Conservation (phyloP, 2,329 filamentous ascomycete species). For the Delphinella strobiligena region DNA sequence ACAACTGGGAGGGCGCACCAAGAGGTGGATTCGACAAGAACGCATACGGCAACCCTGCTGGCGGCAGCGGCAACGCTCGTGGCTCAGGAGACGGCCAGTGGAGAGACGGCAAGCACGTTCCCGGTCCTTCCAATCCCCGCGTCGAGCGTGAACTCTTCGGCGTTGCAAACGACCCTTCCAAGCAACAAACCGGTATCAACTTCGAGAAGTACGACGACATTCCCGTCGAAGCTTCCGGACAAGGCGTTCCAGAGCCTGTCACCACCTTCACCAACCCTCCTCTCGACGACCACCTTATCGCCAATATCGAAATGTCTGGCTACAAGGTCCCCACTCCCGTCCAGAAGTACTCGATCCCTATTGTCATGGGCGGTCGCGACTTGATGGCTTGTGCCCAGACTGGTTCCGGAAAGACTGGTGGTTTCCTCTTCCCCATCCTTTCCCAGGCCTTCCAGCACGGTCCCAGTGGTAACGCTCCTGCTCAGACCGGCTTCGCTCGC, state of each 20-base stretch:
- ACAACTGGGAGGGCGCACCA: conserved; percentile 23
- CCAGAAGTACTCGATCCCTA: conserved; percentile 98
- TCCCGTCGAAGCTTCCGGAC: conserved; percentile 90
- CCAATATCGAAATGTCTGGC: conserved; percentile 85
- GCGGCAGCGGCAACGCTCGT: conserved; percentile 40
- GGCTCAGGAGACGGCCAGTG: conserved; percentile 93
- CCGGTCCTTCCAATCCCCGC: conserved; percentile 77
- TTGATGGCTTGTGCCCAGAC: conserved; percentile 99
- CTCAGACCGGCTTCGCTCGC: conserved; percentile 66
- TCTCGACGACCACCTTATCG: conserved; percentile 82
- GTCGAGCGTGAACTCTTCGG: conserved; percentile 95
- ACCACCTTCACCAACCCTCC: conserved; percentile 86
- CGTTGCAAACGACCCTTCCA: conserved; percentile 76
- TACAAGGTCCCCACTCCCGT: conserved; percentile 96
- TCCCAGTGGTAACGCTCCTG: conserved; percentile 56
- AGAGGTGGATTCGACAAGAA: conserved; percentile 46
- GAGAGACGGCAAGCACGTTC: conserved; percentile 92
- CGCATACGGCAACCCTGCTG: conserved; percentile 45
- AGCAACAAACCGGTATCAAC: conserved; percentile 98
- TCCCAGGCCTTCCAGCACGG: conserved; percentile 94
- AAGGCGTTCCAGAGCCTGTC: conserved; percentile 85
- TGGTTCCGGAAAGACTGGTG: conserved; percentile 98
- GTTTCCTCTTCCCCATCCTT: conserved; percentile 97
- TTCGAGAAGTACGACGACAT: conserved; percentile 99
- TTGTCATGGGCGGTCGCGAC: conserved; percentile 95